Conservation (phyloP, 495 filamentous ascomycete species). For the Mycothermus thermophilus region DNA sequence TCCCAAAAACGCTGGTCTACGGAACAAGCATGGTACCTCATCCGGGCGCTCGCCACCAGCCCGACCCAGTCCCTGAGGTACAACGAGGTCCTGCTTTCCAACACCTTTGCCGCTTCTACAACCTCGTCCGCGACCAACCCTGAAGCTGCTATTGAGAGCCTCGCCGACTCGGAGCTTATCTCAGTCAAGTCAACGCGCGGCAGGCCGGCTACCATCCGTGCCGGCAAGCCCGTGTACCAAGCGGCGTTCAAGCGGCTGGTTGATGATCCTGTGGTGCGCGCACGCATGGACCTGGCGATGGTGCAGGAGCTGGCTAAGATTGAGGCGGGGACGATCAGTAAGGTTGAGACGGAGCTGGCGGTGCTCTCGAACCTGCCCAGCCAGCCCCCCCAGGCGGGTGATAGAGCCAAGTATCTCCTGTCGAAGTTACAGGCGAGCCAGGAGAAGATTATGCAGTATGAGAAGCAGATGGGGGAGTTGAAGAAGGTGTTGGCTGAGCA, state of each 20-base stretch:
- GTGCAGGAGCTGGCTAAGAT: constrained; percentile 50
- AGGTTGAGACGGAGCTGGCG: constrained; percentile 65
- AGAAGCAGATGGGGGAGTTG: constrained; percentile 53
- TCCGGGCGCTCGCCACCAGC: constrained; percentile 51
- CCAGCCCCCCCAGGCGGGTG: constrained; percentile 45
- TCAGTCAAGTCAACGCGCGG: constrained; percentile 57
- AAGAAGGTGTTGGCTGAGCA: constrained; percentile 44
- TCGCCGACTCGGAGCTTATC: constrained; percentile 83
- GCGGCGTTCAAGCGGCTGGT: constrained; percentile 63
- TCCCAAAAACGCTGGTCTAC: constrained; percentile 53
- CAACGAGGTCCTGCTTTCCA: constrained; percentile 65
- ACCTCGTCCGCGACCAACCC: constrained; percentile 31
- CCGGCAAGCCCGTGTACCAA: constrained; percentile 77
- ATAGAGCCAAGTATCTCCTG: constrained; percentile 56
- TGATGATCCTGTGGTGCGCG: constrained; percentile 55
- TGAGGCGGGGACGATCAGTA: constrained; percentile 63
- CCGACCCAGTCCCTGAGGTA: constrained; percentile 48
- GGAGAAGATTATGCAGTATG: constrained; percentile 58
- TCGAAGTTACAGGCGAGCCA: constrained; percentile 59
- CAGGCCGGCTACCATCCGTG: constrained; percentile 59
- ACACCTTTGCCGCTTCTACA: constrained; percentile 49
- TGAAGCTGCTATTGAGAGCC: constrained; percentile 58
- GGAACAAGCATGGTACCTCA: constrained; percentile 81
- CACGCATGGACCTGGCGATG: constrained; percentile 60
- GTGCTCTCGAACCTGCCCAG: constrained; percentile 46